phyloP scores from a whole-genome alignment of 306 rosid genomes.

The Echinosophora koreensis region DNA sequence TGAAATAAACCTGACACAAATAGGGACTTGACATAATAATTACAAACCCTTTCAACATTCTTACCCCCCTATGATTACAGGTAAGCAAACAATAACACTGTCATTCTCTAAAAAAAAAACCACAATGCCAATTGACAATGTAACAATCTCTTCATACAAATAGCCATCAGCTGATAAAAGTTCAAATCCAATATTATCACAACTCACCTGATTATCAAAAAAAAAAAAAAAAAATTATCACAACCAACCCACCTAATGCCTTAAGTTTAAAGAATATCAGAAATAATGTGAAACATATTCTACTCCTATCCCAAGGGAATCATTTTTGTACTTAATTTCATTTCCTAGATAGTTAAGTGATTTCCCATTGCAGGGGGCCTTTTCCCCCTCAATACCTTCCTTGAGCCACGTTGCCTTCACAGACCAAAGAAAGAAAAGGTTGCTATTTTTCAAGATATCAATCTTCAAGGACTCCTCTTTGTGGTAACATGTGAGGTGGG shows the following conservation, averaged over 20 bases:
- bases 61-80: no score
- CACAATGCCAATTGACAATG: no score
- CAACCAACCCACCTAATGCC: slow-evolving; percentile 36
- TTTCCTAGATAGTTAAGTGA: slow-evolving; percentile 31
- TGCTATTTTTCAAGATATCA: slow-evolving; percentile 13
- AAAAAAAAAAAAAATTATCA: no score
- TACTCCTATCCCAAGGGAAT: slow-evolving; percentile 24
- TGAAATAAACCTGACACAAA: no score
- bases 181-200: slow-evolving; percentile 5
- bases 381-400: slow-evolving; percentile 3
- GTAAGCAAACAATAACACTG: no score
- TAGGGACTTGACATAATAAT: no score
- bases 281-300: slow-evolving; percentile 36
- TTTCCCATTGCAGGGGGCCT: slow-evolving; percentile 26
- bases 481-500: slow-evolving; percentile 15
- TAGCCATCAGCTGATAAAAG: slow-evolving; percentile 28
- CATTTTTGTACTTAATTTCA: slow-evolving; percentile 30
- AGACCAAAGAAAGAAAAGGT: slow-evolving; percentile 40
- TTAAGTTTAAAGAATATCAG: slow-evolving; percentile 28
- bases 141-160: neutral
- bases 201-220: no score
- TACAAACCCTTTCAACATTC: no score
- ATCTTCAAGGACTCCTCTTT: neutral
- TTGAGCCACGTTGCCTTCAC: slow-evolving; percentile 55
- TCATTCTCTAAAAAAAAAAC: no score